Evolutionary conservation across 2,329 filamentous ascomycete genomes (phyloP).

Genomic region (Paecilomyces sp.): DNA sequence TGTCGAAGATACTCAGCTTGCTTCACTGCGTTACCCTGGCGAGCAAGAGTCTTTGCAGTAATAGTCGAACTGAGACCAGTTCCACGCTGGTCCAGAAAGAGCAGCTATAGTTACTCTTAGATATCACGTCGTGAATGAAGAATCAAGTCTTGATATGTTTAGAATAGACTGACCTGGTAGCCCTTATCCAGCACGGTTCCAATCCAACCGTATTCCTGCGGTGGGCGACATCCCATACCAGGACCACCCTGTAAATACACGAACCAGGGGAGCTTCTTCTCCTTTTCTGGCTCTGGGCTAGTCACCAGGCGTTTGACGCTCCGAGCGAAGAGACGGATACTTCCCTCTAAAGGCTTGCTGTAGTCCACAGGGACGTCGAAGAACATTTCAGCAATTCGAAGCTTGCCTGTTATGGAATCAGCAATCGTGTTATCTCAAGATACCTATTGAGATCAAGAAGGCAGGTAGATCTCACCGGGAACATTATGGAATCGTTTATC

Average conservation of each 20-base stretch:
- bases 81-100: constrained; percentile 86
- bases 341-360: constrained; percentile 51
- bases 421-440: not conserved
- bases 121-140: not conserved
- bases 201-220: constrained; percentile 68
- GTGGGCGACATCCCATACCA: constrained; percentile 67
- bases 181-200: constrained; percentile 65
- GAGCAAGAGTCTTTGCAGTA: constrained; percentile 62
- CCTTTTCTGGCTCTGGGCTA: constrained; percentile 43
- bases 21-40: constrained; percentile 55
- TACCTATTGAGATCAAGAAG: not conserved
- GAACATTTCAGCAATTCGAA: constrained; percentile 72
- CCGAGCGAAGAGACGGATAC: constrained; percentile 70
- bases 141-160: too few relatives aligned
- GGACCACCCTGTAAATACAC: constrained; percentile 83
- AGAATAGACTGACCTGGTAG: constrained; percentile 57
- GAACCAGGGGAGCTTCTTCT: constrained; percentile 50
- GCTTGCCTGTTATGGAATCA: constrained; percentile 50
- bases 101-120: constrained; percentile 30
- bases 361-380: constrained; percentile 85
- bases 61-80: constrained; percentile 80
- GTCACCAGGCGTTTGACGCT: constrained; percentile 54
- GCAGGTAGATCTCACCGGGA: constrained; percentile 20
- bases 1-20: constrained; percentile 76
- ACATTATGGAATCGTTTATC: constrained; percentile 30